Evolutionary conservation across 495 filamentous ascomycete species (phyloP).

Genomic region (Xylaria nigripes): DNA sequence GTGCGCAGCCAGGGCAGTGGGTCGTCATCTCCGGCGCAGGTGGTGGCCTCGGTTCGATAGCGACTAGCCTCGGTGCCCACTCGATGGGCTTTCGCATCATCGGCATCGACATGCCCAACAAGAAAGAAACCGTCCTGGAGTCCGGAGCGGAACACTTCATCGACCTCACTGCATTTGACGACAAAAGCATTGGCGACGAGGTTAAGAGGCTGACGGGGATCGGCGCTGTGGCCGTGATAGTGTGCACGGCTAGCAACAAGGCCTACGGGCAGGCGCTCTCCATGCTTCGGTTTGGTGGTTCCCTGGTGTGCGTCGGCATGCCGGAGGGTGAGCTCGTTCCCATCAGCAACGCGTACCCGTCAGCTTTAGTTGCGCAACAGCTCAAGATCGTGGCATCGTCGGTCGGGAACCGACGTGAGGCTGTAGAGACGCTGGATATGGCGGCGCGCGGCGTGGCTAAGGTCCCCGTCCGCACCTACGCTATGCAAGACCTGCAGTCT

Average conservation of each 20-base stretch:
- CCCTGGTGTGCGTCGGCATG: constrained; percentile 57
- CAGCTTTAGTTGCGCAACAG: constrained; percentile 43
- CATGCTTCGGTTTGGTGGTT: constrained; percentile 56
- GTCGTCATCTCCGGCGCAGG: constrained; percentile 61
- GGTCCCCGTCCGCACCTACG: constrained; percentile 48
- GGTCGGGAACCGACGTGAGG: constrained; percentile 57
- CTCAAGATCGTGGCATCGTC: constrained; percentile 52
- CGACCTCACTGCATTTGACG: constrained; percentile 50
- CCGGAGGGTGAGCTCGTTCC: constrained; percentile 52
- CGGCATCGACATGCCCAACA: constrained; percentile 58
- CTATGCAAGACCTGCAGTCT: constrained; percentile 53
- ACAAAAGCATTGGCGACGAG: constrained; percentile 39
- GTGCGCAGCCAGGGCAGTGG: constrained; percentile 52
- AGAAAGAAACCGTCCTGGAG: constrained; percentile 49
- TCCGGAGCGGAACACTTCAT: constrained; percentile 64
- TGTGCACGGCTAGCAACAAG: constrained; percentile 55
- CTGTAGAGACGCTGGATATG: constrained; percentile 59
- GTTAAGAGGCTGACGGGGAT: constrained; percentile 53
- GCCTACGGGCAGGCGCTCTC: constrained; percentile 55
- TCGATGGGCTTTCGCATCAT: constrained; percentile 63
- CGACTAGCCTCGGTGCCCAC: constrained; percentile 51
- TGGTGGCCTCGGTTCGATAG: constrained; percentile 60
- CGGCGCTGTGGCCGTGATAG: constrained; percentile 56
- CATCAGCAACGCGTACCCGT: constrained; percentile 50
- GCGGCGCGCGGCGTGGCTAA: constrained; percentile 54